A percentile compares a stretch with the other conserved stretches of the same genome.
These are phyloP conservation scores for Kentomonas sorsogonicus DNA, from an alignment of 208 protist species.

Conservation along the genomic window DNA sequence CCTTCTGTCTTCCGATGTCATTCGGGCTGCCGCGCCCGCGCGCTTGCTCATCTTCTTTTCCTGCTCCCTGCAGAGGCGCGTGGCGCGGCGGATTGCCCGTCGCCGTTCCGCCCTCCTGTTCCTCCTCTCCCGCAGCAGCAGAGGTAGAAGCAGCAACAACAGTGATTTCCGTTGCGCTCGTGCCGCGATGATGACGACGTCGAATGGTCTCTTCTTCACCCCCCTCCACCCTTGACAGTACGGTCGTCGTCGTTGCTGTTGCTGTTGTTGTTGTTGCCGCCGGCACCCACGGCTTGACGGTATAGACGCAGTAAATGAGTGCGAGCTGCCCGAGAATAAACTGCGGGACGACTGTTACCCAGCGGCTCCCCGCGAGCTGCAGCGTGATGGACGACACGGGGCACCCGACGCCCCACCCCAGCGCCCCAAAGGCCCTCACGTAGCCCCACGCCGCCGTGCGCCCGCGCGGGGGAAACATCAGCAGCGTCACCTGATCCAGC, in stretches of 20 bases:
- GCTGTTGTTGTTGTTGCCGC: slow-evolving; percentile 5
- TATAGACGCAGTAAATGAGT: slow-evolving; percentile 35
- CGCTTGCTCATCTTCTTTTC: background rate
- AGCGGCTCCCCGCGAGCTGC: slow-evolving; percentile 17
- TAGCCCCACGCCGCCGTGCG: slow-evolving; percentile 35
- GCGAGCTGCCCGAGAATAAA: slow-evolving; percentile 31
- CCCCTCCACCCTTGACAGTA: no score
- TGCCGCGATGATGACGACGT: no score
- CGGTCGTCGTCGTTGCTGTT: no score
- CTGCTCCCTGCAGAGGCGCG: no score
- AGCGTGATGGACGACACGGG: slow-evolving; percentile 19
- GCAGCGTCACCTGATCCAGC: slow-evolving; percentile 45
- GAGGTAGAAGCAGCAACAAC: no score
- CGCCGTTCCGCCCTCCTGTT: no score
- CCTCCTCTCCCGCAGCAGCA: no score
- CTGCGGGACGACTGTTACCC: slow-evolving; percentile 24
- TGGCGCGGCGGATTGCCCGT: no score
- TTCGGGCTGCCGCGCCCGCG: background rate
- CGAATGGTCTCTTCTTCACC: no score
- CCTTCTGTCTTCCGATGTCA: background rate
- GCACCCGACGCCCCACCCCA: slow-evolving; percentile 49
- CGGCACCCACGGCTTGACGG: slow-evolving; percentile 26
- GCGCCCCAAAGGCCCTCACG: slow-evolving; percentile 37
- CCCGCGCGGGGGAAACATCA: slow-evolving; percentile 29
- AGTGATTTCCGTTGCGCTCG: no score